Percentiles rank a stretch among this genome's conserved stretches.
These are phyloP conservation scores for Plasmopara halstedii DNA, from an alignment of 352 stramenopile species.

Conservation along the genomic window DNA sequence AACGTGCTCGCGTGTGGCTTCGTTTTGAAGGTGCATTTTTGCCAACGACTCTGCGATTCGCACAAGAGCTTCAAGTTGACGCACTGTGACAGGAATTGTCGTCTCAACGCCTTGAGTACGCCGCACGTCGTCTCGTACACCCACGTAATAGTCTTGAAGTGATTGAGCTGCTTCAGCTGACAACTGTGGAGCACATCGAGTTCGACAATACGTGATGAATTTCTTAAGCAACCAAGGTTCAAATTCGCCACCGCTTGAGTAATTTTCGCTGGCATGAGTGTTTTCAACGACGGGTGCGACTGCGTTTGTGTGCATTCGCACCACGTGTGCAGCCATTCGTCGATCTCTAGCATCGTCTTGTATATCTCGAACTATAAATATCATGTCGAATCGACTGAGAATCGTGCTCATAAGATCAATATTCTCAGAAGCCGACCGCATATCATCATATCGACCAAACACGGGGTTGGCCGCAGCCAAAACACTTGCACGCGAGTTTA, in stretches of 20 bases:
- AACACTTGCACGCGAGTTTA: slow-evolving; percentile 92
- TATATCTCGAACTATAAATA: slow-evolving; percentile 99
- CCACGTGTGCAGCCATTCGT: slow-evolving; percentile 97
- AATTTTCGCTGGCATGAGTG: slow-evolving; percentile 13
- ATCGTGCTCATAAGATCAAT: slow-evolving; percentile 99
- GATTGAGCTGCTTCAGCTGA: slow-evolving; percentile 87
- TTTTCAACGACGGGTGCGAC: slow-evolving; percentile 22
- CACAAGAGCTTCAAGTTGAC: slow-evolving; percentile 97
- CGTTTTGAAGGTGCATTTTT: slow-evolving; percentile 94
- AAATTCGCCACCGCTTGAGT: slow-evolving; percentile 42
- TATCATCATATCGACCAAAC: slow-evolving; percentile 98
- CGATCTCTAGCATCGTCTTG: slow-evolving; percentile 94
- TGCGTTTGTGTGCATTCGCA: slow-evolving; percentile 95
- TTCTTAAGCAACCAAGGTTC: slow-evolving; percentile 92
- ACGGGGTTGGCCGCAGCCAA: slow-evolving; percentile 97
- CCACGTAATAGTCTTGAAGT: slow-evolving; percentile 96
- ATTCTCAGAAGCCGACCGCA: slow-evolving; percentile 97
- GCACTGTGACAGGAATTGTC: slow-evolving; percentile 96
- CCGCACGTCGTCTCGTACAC: slow-evolving; percentile 94
- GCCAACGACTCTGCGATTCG: slow-evolving; percentile 95
- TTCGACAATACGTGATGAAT: slow-evolving; percentile 97
- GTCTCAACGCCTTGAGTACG: slow-evolving; percentile 65
- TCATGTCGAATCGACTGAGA: slow-evolving; percentile 98
- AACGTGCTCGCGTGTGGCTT: slow-evolving; percentile 86
- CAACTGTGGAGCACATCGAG: slow-evolving; percentile 90